A percentile compares a stretch with the other conserved stretches of the same genome.
phyloP scores from a whole-genome alignment of 306 rosid genomes.

The Lablab purpureus region DNA sequence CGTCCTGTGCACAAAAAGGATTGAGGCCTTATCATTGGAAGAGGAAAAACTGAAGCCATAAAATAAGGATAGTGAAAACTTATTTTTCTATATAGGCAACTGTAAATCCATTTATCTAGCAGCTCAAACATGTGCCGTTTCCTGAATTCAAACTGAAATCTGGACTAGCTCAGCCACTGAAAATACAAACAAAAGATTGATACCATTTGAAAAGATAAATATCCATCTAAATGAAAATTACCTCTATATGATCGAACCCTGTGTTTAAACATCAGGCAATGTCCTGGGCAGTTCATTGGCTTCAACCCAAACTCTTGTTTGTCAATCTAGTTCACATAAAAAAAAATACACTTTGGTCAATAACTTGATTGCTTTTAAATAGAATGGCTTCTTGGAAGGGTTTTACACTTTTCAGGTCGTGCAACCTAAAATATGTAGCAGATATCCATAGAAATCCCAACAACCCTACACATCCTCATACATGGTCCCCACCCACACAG shows the following conservation, averaged over 20 bases:
- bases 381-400: not conserved
- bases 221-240: constrained; percentile 35
- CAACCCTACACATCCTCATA: not conserved
- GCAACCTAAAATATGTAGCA: not conserved
- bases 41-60: constrained; percentile 15
- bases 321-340: constrained; percentile 67
- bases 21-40: not conserved
- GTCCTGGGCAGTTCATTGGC: constrained; percentile 99
- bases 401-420: not conserved
- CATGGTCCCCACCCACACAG: not conserved
- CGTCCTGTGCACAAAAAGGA: not conserved
- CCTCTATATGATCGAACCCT: constrained; percentile 97
- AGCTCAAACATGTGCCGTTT: constrained; percentile 13
- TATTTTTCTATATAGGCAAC: constrained; percentile 16
- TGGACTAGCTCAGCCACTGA: constrained; percentile 38
- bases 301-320: constrained; percentile 97
- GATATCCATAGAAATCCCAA: constrained; percentile 19
- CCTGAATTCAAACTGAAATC: constrained; percentile 16
- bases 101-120: constrained; percentile 6
- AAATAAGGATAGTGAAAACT: constrained; percentile 4
- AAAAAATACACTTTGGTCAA: constrained; percentile 15
- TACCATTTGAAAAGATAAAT: constrained; percentile 33
- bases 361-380: constrained; percentile 21
- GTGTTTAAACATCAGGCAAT: constrained; percentile 94
- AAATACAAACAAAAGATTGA: not conserved